phyloP scores from a whole-genome alignment of 352 stramenopile genomes.

The Pilasporangium apinafurcum region DNA sequence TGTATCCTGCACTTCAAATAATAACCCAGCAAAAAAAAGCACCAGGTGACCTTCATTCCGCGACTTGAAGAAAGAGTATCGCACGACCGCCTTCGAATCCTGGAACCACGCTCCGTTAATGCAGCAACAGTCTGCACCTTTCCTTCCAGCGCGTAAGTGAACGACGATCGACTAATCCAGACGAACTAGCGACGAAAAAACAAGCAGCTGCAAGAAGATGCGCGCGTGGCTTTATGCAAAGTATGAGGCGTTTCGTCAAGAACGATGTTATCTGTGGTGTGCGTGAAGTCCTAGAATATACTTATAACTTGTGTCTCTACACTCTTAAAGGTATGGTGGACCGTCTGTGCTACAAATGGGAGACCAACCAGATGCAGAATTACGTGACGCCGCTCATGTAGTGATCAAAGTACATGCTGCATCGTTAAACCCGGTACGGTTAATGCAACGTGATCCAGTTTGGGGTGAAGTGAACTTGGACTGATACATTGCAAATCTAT shows the following conservation, averaged over 20 bases:
- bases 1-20: too few species aligned
- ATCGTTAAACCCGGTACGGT: conserved; percentile 49
- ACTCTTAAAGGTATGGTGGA: conserved; percentile 42
- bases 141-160: neutral
- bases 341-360: conserved; percentile 52
- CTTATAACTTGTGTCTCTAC: neutral
- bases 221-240: conserved; percentile 75
- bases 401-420: conserved; percentile 59
- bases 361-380: conserved; percentile 36
- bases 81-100: too few species aligned
- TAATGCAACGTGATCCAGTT: neutral
- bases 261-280: too few species aligned
- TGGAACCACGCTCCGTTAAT: too few species aligned
- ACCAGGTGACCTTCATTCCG: too few species aligned
- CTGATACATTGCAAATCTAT: neutral
- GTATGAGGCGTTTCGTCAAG: too few species aligned
- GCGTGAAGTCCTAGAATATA: neutral
- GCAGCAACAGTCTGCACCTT: too few species aligned
- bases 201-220: conserved; percentile 19
- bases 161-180: neutral
- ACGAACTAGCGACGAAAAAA: neutral
- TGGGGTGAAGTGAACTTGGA: neutral
- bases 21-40: too few species aligned
- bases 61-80: too few species aligned
- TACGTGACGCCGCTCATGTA: conserved; percentile 48